A percentile compares a stretch with the other conserved stretches of the same genome.
These are phyloP conservation scores for Microdochium paspali DNA, from an alignment of 2,329 filamentous ascomycete genomes.

Conservation along the genomic window DNA sequence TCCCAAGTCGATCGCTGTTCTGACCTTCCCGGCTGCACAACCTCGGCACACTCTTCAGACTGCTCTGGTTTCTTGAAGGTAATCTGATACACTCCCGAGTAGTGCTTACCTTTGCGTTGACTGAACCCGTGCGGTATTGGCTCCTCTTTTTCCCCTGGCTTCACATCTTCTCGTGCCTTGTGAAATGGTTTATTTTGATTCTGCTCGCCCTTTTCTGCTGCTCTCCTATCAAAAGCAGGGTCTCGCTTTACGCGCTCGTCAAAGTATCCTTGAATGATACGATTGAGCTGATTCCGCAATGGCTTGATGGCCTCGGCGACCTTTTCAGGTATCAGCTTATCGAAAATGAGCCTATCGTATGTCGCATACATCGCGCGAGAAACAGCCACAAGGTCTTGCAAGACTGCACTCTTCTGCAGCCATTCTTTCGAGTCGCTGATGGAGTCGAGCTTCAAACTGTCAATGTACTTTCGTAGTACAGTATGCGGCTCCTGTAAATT, in stretches of 20 bases:
- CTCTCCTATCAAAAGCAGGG: constrained; percentile 4
- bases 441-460: not conserved
- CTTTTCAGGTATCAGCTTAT: constrained; percentile 7
- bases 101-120: not conserved
- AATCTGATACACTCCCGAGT: not conserved
- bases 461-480: constrained; percentile 13
- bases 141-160: not conserved
- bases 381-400: constrained; percentile 13
- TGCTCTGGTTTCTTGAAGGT: not conserved
- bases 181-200: not conserved
- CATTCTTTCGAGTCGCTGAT: constrained; percentile 5
- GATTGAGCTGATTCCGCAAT: constrained; percentile 12
- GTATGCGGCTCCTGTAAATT: constrained; percentile 40
- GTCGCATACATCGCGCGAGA: constrained; percentile 19
- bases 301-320: constrained; percentile 7
- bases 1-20: not conserved
- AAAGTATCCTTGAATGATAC: constrained; percentile 13
- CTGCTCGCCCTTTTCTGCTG: constrained; percentile 1
- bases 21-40: not conserved
- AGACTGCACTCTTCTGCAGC: not conserved
- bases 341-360: constrained; percentile 13
- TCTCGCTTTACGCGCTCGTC: constrained; percentile 8
- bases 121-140: not conserved
- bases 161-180: not conserved
- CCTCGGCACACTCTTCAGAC: not conserved